Base-by-base conservation (phyloP, 169 alveolate genomes). In the Theileria annulata region DNA sequence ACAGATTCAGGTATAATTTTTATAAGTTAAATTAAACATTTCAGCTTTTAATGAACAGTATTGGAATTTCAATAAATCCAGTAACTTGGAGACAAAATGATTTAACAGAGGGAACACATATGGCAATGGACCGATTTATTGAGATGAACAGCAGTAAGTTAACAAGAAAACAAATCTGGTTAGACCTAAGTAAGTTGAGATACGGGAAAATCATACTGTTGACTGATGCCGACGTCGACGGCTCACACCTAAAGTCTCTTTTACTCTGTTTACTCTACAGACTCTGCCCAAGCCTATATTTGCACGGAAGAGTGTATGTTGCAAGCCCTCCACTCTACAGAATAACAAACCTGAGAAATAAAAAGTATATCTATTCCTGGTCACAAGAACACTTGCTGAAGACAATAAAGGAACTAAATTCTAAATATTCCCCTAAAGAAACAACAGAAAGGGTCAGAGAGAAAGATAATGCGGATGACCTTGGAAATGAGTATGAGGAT, bases 181-280 rank as follows among this genome's bases (percentile, higher is more conserved):
- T 27, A 62, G 71, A 21, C 71, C 13, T 62, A 0, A 62, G 25
- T 15, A 62, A 37, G 71, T 59, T 72, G 25, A 71, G 96, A 56
- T 92, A 92, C 73, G 92, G 93, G 54, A 88, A 88, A 77, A 84
- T 92, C 66, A 91, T 92, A 33, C 60, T 92, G 73, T 74, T 92
- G 87, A 91, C 95, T 48, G 96, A 92, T 37, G 96, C 96, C 4
- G 96, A 92, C 67, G 94, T 91, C 15, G 96, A 92, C 84, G 96
- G 96, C 21, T 92, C 92, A 23, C 96, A 92, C 75, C 74, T 92
- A 42, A 85, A 92, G 31, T 73, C 86, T 1, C 68, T 92, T 37
- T 91, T 92, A 21, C 79, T 92, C 19, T 86, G 94, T 28, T 85
- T 92, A 60, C 80, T 92, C 28, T 92, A 80, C 78, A 63, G 94